Conservation (phyloP, 768 basidiomycete species). For the Butyriboletus loyo region DNA sequence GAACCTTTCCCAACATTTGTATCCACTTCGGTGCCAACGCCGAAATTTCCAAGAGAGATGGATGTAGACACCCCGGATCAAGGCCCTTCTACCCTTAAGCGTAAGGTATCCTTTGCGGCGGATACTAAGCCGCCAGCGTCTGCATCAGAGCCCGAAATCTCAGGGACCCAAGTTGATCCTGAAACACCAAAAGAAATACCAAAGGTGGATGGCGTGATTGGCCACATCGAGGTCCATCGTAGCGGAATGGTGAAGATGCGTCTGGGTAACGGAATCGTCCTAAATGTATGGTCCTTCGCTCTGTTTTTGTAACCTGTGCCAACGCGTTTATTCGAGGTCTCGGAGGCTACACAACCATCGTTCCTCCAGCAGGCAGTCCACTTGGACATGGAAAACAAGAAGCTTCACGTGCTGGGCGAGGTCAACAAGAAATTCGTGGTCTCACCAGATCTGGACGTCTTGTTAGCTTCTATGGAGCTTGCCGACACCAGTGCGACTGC, state of each 20-base stretch:
- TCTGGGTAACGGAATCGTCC: conserved; percentile 71
- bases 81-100: conserved; percentile 35
- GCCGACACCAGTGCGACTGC: conserved; percentile 37
- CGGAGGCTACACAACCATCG: conserved; percentile 76
- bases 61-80: conserved; percentile 30
- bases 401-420: conserved; percentile 75
- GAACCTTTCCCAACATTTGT: conserved; percentile 76
- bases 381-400: conserved; percentile 58
- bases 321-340: conserved; percentile 49
- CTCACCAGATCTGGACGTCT: conserved; percentile 76
- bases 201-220: conserved; percentile 72
- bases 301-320: not conserved
- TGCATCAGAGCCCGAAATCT: conserved; percentile 21
- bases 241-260: conserved; percentile 88
- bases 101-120: conserved; percentile 57
- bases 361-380: conserved; percentile 87
- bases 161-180: conserved; percentile 16
- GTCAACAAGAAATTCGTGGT: conserved; percentile 81
- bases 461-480: conserved; percentile 64
- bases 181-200: conserved; percentile 30
- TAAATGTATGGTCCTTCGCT: conserved; percentile 56
- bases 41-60: conserved; percentile 30
- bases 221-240: conserved; percentile 79
- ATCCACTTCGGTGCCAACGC: conserved; percentile 32
- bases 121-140: conserved; percentile 53